Percentiles rank a stretch among this genome's conserved stretches.
These are phyloP conservation scores for Fraxinus velutina DNA, from an alignment of 305 asterid species.

Conservation along the genomic window DNA sequence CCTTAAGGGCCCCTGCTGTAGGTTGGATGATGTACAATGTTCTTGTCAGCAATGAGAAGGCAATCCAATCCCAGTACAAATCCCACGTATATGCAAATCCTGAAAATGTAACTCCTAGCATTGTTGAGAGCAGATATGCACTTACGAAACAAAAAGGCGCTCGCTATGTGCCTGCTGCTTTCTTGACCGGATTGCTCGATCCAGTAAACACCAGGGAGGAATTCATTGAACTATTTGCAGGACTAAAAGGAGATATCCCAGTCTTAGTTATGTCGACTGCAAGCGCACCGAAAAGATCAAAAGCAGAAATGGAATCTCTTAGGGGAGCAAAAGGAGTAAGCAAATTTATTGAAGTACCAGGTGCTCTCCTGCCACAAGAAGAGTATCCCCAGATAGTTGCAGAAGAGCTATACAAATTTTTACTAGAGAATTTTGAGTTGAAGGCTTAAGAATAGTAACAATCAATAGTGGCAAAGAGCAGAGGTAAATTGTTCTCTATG, in stretches of 20 bases:
- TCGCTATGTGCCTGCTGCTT: slow-evolving; percentile 91
- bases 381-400: slow-evolving; percentile 79
- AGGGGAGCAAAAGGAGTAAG: slow-evolving; percentile 70
- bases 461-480: background rate
- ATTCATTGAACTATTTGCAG: slow-evolving; percentile 63
- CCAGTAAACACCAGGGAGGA: slow-evolving; percentile 79
- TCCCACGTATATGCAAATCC: slow-evolving; percentile 94
- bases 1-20: slow-evolving; percentile 86
- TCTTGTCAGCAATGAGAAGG: slow-evolving; percentile 93
- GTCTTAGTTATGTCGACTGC: slow-evolving; percentile 61
- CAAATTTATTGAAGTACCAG: slow-evolving; percentile 66
- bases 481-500: background rate
- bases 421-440: slow-evolving; percentile 48
- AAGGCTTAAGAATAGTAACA: slow-evolving; percentile 18
- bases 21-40: slow-evolving; percentile 99
- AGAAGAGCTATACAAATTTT: slow-evolving; percentile 62
- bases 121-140: slow-evolving; percentile 65
- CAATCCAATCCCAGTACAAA: slow-evolving; percentile 84
- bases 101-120: slow-evolving; percentile 66
- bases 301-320: slow-evolving; percentile 95
- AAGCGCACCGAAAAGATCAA: slow-evolving; percentile 77
- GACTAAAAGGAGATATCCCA: slow-evolving; percentile 56
- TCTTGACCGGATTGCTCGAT: slow-evolving; percentile 87
- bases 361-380: slow-evolving; percentile 94
- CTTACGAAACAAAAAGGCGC: slow-evolving; percentile 80